Evolutionary conservation across 768 basidiomycete species (phyloP), one percentile per base, ranked within the genome.

Genomic region (Gloeophyllum trabeum): DNA sequence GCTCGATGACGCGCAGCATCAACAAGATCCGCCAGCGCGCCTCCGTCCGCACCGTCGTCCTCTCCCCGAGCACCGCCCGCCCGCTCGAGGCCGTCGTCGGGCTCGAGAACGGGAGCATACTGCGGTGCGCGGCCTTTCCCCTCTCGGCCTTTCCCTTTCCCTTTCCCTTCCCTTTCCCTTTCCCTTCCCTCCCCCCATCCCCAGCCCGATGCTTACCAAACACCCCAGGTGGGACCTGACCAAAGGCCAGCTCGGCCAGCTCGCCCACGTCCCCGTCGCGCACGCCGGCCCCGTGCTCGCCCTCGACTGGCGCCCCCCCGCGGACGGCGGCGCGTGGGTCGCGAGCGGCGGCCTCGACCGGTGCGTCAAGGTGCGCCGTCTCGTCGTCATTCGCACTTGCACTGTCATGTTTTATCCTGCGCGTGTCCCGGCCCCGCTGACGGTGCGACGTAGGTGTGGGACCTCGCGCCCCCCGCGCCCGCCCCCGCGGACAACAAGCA

Each of bases 361-460:
- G 25, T 78, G 71, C 22, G 85, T 89, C 39, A 88, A 89, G 65
- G 84, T 78, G 36, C 25, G 57, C 50, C 25, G 6, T 13, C 35
- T 42, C 41, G 19, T 37, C 38, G 12, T 46, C 47, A 25, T 42
- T 30, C 24, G 45, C 5, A 32, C 20, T 48, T 35, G 18, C 16
- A 5, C 13, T 25, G 14, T 21, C 14, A 5, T 32, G n/a, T 24
- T n/a, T n/a, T n/a, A n/a, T n/a, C n/a, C n/a, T n/a, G n/a, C n/a
- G n/a, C n/a, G n/a, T n/a, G n/a, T n/a, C n/a, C n/a, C n/a, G n/a
- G n/a, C n/a, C n/a, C n/a, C n/a, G n/a, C n/a, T n/a, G n/a, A n/a
- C n/a, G n/a, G n/a, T n/a, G n/a, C n/a, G n/a, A n/a, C n/a, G 5
- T 43, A 82, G 81, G 63, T 87, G 0, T 90, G 87, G 87, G 77